A percentile compares a stretch with the other conserved stretches of the same genome.
Conservation (phyloP, 164 flowering plant genomes). For the Annona squamosa region DNA sequence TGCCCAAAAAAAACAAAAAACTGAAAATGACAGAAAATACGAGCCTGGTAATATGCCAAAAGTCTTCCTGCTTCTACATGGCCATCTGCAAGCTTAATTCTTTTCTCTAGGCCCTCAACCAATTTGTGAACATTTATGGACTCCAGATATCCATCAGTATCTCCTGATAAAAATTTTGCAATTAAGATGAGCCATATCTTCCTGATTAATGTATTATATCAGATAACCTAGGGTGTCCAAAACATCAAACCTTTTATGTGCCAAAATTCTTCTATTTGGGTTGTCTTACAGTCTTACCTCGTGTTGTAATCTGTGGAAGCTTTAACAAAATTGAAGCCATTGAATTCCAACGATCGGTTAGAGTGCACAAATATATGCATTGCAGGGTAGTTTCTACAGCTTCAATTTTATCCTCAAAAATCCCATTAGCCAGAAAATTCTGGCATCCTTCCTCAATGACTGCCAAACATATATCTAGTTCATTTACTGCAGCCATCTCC, state of each 20-base stretch:
- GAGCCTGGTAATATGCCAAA: conserved; percentile 79
- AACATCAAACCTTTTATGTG: background rate
- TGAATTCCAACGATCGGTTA: conserved; percentile 71
- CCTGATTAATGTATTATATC: background rate
- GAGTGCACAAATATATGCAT: conserved; percentile 62
- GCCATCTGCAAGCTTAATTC: conserved; percentile 69
- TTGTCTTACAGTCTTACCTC: conserved; percentile 31
- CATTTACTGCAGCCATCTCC: conserved; percentile 62
- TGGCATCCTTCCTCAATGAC: conserved; percentile 79
- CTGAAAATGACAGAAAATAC: background rate
- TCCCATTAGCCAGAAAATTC: conserved; percentile 26
- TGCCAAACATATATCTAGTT: conserved; percentile 57
- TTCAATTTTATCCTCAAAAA: conserved; percentile 66
- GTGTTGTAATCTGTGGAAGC: conserved; percentile 45
- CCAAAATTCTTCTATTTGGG: conserved; percentile 3
- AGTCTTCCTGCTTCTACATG: conserved; percentile 94
- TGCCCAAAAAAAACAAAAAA: background rate
- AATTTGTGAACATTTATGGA: conserved; percentile 32
- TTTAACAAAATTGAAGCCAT: conserved; percentile 71
- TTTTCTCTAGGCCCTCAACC: conserved; percentile 38
- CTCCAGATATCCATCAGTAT: conserved; percentile 11
- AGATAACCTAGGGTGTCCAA: background rate
- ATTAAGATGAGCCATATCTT: background rate
- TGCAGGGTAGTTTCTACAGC: conserved; percentile 66
- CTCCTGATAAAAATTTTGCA: conserved; percentile 2